Conservation (phyloP, 306 rosid genomes). For the Lathyrus aphaca region DNA sequence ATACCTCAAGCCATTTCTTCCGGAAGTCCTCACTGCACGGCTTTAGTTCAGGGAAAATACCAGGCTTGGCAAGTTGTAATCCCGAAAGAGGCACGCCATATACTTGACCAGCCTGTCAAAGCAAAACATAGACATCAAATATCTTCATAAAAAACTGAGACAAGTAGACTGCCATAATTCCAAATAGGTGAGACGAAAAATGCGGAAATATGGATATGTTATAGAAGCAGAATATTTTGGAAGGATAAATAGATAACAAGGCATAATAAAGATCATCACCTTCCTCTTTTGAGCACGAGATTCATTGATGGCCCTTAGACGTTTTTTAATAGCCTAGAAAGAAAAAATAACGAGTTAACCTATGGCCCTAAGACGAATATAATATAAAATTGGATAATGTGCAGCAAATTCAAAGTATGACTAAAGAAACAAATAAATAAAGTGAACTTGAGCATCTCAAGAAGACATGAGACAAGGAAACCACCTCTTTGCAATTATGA, state of each 20-base stretch:
- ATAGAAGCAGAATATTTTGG: slow-evolving; percentile 19
- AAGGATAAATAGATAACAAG: slow-evolving; percentile 19
- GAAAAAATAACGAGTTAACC: slow-evolving; percentile 35
- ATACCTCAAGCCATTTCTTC: slow-evolving; percentile 97
- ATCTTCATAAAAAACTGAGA: slow-evolving; percentile 35
- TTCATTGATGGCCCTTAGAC: slow-evolving; percentile 90
- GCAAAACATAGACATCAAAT: slow-evolving; percentile 42
- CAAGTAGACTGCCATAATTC: slow-evolving; percentile 6
- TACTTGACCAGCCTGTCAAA: slow-evolving; percentile 92
- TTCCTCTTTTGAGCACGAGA: slow-evolving; percentile 95
- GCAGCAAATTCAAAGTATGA: slow-evolving; percentile 23
- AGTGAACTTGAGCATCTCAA: slow-evolving; percentile 26
- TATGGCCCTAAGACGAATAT: slow-evolving; percentile 19
- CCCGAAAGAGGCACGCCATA: slow-evolving; percentile 92
- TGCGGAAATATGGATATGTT: slow-evolving; percentile 9
- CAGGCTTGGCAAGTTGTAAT: slow-evolving; percentile 73
- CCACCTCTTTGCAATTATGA: slow-evolving; percentile 85
- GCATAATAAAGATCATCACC: slow-evolving; percentile 55
- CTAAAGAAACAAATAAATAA: slow-evolving; percentile 19
- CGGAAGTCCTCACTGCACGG: slow-evolving; percentile 74
- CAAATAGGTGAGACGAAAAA: slow-evolving; percentile 15
- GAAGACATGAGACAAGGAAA: slow-evolving; percentile 34
- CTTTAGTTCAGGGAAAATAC: slow-evolving; percentile 80
- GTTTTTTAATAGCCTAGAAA: slow-evolving; percentile 81
- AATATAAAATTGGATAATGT: slow-evolving; percentile 6